Percentiles rank a stretch among this genome's conserved stretches.
Conservation (phyloP, 2,329 filamentous ascomycete genomes). For the Beauveria sp. region DNA sequence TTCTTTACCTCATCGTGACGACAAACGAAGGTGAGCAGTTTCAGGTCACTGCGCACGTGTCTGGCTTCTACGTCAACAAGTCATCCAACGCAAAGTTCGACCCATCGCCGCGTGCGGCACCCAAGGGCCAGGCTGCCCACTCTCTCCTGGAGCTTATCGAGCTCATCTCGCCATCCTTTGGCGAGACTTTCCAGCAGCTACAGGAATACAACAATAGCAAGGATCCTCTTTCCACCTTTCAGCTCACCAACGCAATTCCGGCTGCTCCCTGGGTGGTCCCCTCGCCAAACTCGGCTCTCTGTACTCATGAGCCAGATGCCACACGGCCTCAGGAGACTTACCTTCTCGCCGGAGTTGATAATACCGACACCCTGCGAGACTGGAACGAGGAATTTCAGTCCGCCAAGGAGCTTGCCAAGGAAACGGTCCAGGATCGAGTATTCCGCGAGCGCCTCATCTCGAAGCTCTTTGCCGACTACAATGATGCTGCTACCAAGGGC, state of each 20-base stretch:
- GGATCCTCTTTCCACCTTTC: constrained; percentile 87
- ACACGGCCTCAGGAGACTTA: constrained; percentile 90
- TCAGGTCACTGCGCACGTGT: constrained; percentile 87
- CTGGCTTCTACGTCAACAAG: constrained; percentile 95
- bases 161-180: constrained; percentile 77
- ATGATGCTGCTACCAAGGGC: constrained; percentile 85
- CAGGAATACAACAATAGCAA: constrained; percentile 79
- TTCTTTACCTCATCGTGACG: constrained; percentile 81
- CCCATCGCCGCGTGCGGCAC: constrained; percentile 68
- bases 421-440: constrained; percentile 88
- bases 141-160: constrained; percentile 76
- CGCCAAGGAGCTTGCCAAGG: constrained; percentile 86
- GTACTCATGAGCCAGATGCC: constrained; percentile 71
- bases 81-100: constrained; percentile 94
- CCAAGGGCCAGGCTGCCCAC: constrained; percentile 74
- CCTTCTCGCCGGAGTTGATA: constrained; percentile 82
- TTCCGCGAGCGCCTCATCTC: constrained; percentile 90
- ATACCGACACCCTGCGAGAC: constrained; percentile 86
- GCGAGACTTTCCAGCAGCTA: constrained; percentile 64
- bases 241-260: constrained; percentile 90
- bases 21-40: constrained; percentile 93
- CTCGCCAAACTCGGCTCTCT: constrained; percentile 53
- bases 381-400: constrained; percentile 99
- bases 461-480: constrained; percentile 96
- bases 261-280: constrained; percentile 88